phyloP scores from a whole-genome alignment of 805 yeast genomes.

The Millerozyma miso region DNA sequence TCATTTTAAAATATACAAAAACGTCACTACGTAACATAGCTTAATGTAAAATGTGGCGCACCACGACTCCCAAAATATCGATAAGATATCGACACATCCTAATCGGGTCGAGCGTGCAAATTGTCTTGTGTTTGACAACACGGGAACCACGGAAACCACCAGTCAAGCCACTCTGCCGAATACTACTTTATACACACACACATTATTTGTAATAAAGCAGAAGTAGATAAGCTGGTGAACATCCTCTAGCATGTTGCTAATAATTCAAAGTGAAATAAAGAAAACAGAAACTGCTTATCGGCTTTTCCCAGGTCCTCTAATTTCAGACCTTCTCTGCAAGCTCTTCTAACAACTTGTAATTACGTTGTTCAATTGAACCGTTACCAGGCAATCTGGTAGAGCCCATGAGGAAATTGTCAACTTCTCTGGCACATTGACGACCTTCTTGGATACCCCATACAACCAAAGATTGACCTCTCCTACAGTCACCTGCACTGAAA shows the following conservation, averaged over 20 bases:
- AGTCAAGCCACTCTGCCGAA: too few species aligned
- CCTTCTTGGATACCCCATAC: conserved; percentile 99
- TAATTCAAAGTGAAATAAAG: too few species aligned
- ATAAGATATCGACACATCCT: too few species aligned
- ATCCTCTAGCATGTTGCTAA: too few species aligned
- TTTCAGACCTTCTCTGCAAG: conserved; percentile 56
- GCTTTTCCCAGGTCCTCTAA: too few species aligned
- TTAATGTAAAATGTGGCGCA: background rate
- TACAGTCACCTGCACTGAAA: conserved; percentile 97
- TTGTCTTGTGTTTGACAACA: too few species aligned
- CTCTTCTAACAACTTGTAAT: conserved; percentile 71
- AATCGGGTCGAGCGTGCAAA: too few species aligned
- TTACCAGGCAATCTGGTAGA: conserved; percentile 84
- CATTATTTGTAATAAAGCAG: too few species aligned
- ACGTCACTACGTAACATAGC: background rate
- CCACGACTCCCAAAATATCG: background rate
- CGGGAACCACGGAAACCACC: too few species aligned
- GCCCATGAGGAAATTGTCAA: conserved; percentile 77
- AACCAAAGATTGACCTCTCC: conserved; percentile 96
- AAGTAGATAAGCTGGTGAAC: too few species aligned
- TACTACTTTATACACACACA: too few species aligned
- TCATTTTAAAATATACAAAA: background rate
- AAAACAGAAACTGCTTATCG: too few species aligned
- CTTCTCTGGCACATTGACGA: conserved; percentile 95
- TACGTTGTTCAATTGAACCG: conserved; percentile 87